These are phyloP conservation scores for Wallacemonas sp. DNA, from an alignment of 208 protist genomes.

Conservation along the genomic window DNA sequence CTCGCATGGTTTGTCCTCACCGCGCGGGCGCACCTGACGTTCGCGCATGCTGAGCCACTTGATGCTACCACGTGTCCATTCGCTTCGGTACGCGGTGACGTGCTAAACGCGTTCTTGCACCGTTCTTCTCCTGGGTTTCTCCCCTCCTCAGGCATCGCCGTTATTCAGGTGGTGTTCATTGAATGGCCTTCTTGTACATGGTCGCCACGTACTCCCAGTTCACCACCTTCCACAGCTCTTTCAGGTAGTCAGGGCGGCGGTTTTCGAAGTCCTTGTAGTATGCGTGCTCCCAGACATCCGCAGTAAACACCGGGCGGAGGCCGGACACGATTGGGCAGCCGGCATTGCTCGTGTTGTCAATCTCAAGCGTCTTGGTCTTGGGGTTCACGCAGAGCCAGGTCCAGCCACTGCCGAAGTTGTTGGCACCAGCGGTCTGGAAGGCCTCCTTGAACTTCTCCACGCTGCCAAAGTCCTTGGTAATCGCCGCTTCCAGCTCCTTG, in stretches of 20 bases:
- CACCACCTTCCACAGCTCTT: slow-evolving; percentile 86
- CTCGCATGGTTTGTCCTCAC: no score
- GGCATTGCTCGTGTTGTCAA: slow-evolving; percentile 91
- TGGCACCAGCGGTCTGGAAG: slow-evolving; percentile 67
- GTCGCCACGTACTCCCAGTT: slow-evolving; percentile 87
- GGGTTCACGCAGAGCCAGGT: slow-evolving; percentile 92
- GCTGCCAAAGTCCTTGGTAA: slow-evolving; percentile 73
- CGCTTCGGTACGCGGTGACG: no score
- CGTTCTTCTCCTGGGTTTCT: no score
- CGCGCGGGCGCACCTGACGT: no score
- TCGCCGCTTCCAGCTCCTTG: slow-evolving; percentile 58
- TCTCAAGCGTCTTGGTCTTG: slow-evolving; percentile 68
- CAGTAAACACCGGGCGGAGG: slow-evolving; percentile 83
- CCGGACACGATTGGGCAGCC: slow-evolving; percentile 71
- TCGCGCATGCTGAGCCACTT: no score
- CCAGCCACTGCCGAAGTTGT: slow-evolving; percentile 95
- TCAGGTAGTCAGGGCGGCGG: slow-evolving; percentile 85
- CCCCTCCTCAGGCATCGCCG: background rate
- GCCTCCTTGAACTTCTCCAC: slow-evolving; percentile 90
- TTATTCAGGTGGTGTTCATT: slow-evolving; percentile 30
- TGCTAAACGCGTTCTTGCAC: background rate
- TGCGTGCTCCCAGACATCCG: slow-evolving; percentile 95
- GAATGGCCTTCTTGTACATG: slow-evolving; percentile 45
- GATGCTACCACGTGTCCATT: no score
- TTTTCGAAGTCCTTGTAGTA: slow-evolving; percentile 95